Conservation (phyloP, 179 eudicot species). For the Corrigiola litoralis region DNA sequence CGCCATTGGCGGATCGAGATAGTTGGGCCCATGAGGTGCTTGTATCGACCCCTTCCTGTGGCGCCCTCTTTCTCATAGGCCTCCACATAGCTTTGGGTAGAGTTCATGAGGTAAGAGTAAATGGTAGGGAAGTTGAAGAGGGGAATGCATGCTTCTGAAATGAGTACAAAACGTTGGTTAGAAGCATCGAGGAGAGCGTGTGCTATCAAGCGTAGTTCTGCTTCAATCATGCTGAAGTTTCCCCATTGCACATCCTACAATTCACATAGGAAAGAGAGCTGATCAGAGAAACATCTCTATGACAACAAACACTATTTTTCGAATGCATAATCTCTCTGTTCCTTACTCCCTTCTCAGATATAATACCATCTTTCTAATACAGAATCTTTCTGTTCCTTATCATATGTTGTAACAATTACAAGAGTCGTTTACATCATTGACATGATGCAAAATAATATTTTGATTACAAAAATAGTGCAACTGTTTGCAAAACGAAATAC, state of each 20-base stretch:
- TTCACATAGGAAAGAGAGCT: neutral
- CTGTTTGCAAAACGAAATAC: too few relatives aligned
- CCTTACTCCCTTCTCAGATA: too few relatives aligned
- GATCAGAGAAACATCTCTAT: neutral
- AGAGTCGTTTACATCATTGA: too few relatives aligned
- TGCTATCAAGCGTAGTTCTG: conserved; percentile 59
- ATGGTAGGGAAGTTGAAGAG: conserved; percentile 56
- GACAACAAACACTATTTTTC: too few relatives aligned
- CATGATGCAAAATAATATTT: too few relatives aligned
- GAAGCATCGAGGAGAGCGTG: conserved; percentile 62
- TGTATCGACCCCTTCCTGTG: conserved; percentile 60
- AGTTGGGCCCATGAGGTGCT: conserved; percentile 35
- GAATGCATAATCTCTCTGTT: too few relatives aligned
- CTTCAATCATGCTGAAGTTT: conserved; percentile 62
- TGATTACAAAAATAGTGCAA: too few relatives aligned
- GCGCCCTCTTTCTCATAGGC: conserved; percentile 36
- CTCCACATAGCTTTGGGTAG: conserved; percentile 43
- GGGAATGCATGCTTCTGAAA: conserved; percentile 82
- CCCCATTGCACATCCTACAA: conserved; percentile 59
- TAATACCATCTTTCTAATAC: too few relatives aligned
- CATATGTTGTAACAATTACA: too few relatives aligned
- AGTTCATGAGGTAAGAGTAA: conserved; percentile 53
- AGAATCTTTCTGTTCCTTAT: too few relatives aligned
- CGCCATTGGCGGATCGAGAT: conserved; percentile 53
- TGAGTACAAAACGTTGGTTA: conserved; percentile 63